A percentile compares a stretch with the other conserved stretches of the same genome.
Evolutionary conservation across 352 stramenopile species (phyloP).

Genomic region (Phytophthora chlamydospora): DNA sequence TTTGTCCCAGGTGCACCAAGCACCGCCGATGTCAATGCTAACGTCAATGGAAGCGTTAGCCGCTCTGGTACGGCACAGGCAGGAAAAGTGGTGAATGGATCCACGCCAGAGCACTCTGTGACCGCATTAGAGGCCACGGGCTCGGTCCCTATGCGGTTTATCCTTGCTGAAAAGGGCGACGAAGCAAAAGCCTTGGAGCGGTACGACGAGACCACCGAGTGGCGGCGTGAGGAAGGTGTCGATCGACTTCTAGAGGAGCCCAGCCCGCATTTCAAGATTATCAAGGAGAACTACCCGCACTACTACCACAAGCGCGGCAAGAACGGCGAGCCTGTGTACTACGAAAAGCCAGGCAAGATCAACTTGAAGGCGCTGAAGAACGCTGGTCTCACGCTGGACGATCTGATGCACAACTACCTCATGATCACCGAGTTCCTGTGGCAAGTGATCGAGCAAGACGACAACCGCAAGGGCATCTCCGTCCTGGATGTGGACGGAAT

Average conservation of each 20-base stretch:
- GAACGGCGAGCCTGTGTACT: slow-evolving; percentile 85
- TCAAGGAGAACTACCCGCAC: slow-evolving; percentile 93
- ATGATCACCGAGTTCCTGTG: slow-evolving; percentile 89
- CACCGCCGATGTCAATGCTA: slow-evolving; percentile 19
- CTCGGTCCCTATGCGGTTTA: slow-evolving; percentile 64
- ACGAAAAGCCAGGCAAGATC: slow-evolving; percentile 88
- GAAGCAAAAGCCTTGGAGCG: slow-evolving; percentile 61
- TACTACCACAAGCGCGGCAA: slow-evolving; percentile 90
- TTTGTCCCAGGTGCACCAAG: slow-evolving; percentile 37
- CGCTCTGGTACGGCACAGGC: slow-evolving; percentile 9
- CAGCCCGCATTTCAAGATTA: slow-evolving; percentile 78
- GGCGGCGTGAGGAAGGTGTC: slow-evolving; percentile 82
- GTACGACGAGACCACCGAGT: slow-evolving; percentile 79
- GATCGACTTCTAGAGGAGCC: slow-evolving; percentile 74
- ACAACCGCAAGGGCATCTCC: slow-evolving; percentile 87
- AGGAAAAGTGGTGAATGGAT: slow-evolving; percentile 9
- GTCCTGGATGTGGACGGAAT: slow-evolving; percentile 88
- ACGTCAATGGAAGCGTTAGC: slow-evolving; percentile 37
- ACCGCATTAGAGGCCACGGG: slow-evolving; percentile 38
- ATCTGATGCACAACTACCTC: slow-evolving; percentile 87
- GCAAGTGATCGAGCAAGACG: slow-evolving; percentile 84
- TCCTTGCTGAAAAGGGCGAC: slow-evolving; percentile 83
- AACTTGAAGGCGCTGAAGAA: slow-evolving; percentile 85
- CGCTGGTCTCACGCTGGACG: slow-evolving; percentile 73
- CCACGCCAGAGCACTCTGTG: slow-evolving; percentile 17